These are phyloP conservation scores for Graphium sp. DNA, from an alignment of 2,329 filamentous ascomycete species.

Conservation along the genomic window DNA sequence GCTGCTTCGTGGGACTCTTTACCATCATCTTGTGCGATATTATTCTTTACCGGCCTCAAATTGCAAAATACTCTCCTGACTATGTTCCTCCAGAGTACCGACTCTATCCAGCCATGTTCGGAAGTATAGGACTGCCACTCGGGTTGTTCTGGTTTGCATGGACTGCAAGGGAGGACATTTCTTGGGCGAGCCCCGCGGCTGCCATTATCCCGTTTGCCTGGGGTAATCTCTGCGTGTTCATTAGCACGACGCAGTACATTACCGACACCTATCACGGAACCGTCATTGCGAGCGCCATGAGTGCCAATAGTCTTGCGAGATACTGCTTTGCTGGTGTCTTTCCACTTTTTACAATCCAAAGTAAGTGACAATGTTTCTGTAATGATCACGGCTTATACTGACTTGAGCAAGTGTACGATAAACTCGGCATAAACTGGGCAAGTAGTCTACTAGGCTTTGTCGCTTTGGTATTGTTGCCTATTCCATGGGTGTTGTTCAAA, in stretches of 20 bases:
- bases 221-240: conserved; percentile 43
- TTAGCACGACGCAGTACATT: conserved; percentile 32
- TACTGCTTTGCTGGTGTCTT: conserved; percentile 40
- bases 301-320: conserved; percentile 39
- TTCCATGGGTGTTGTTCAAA: conserved; percentile 35
- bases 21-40: conserved; percentile 22
- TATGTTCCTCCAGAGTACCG: conserved; percentile 35
- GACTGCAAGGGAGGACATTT: conserved; percentile 25
- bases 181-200: conserved; percentile 31
- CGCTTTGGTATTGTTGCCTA: conserved; percentile 25
- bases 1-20: conserved; percentile 23
- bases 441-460: conserved; percentile 29
- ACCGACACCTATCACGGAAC: conserved; percentile 37
- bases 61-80: conserved; percentile 13
- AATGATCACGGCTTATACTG: conserved; percentile 5
- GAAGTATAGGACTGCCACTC: conserved; percentile 31
- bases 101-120: conserved; percentile 41
- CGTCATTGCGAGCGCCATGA: conserved; percentile 39
- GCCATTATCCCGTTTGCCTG: conserved; percentile 39
- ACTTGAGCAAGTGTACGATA: conserved; percentile 19
- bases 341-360: conserved; percentile 43
- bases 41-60: conserved; percentile 21
- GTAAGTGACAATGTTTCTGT: conserved; percentile 13
- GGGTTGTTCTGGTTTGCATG: conserved; percentile 45
- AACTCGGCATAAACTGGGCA: conserved; percentile 26